Evolutionary conservation across 352 stramenopile genomes (phyloP), one percentile per base, ranked within the genome.

Genomic region (Globisporangium megalacanthum): DNA sequence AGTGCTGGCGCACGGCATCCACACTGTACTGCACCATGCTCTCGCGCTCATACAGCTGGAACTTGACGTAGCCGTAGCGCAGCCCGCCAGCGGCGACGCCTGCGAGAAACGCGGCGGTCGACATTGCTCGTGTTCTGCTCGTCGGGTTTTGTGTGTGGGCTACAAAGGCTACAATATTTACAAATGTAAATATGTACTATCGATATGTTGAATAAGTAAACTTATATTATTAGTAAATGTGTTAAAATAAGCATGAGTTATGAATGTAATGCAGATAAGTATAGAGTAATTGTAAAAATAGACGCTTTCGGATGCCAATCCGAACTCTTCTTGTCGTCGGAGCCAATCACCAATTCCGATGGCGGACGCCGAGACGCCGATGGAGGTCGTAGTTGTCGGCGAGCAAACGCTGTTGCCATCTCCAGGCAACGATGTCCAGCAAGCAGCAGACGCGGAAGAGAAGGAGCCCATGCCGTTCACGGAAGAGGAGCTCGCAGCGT

Each of bases 381-480:
- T 64, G 52, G 58, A 54, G 22, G 79, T 82, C 75, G 71, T 13
- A 4, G 35, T 83, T 44, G 58, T 64, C 22, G 66, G 72, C n/a
- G 56, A 42, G 45, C 57, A 73, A 49, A 54, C 54, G 44, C 10
- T 52, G 2, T 67, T 77, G 64, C 60, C 72, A 56, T 45, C 61
- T 6, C 46, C 37, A n/a, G 20, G 35, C 51, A 7, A 31, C 48
- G 47, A 36, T 17, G 22, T 36, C 41, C 8, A 46, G 41, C 47
- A 52, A 58, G 48, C 58, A 55, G 54, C 41, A 62, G 22, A 25
- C 19, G 25, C 6, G 3, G 66, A 65, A 33, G 44, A 73, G 0
- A 67, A 60, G 49, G 70, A 79, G 49, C 70, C 77, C 46, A 74
- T 93, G 69, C 85, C 83, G 55, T 91, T 95, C 66, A 75, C 74